These are phyloP conservation scores for Tinospora cordifolia DNA, from an alignment of 164 flowering plant genomes.

Conservation along the genomic window DNA sequence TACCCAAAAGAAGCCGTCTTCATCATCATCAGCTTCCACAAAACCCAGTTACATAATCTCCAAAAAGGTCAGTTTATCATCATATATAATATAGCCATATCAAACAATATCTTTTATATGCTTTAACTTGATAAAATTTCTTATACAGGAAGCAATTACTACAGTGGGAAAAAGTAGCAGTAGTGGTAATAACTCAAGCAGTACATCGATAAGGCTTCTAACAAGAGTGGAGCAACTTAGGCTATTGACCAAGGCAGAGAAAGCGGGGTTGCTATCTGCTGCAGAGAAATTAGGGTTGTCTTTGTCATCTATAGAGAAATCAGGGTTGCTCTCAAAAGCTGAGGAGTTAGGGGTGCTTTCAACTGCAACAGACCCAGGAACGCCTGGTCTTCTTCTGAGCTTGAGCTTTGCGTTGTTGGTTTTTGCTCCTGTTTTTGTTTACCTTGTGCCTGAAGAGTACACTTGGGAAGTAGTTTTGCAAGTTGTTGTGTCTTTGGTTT, in stretches of 20 bases:
- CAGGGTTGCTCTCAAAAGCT: constrained; percentile 79
- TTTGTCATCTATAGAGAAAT: constrained; percentile 71
- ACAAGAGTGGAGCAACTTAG: constrained; percentile 86
- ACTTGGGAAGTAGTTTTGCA: constrained; percentile 67
- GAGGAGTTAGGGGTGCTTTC: constrained; percentile 80
- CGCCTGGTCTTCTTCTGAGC: constrained; percentile 44
- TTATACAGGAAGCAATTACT: too few species aligned
- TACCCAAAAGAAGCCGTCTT: constrained; percentile 56
- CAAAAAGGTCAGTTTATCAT: constrained; percentile 35
- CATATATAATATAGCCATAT: too few species aligned
- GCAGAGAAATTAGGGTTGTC: constrained; percentile 86
- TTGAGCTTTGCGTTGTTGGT: constrained; percentile 57
- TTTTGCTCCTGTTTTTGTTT: constrained; percentile 66
- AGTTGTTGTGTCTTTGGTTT: constrained; percentile 44
- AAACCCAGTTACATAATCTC: constrained; percentile 31
- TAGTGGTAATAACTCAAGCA: neutral
- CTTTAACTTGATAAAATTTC: too few species aligned
- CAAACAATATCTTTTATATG: too few species aligned
- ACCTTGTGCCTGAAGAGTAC: constrained; percentile 70
- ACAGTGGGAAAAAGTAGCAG: too few species aligned
- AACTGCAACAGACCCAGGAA: constrained; percentile 79
- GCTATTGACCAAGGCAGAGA: constrained; percentile 87
- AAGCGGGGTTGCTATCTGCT: constrained; percentile 77
- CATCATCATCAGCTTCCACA: constrained; percentile 32
- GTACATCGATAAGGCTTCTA: constrained; percentile 55